Evolutionary conservation across 1,284 basidiomycete species (phyloP).

Genomic region (Ceratobasidium sp.): DNA sequence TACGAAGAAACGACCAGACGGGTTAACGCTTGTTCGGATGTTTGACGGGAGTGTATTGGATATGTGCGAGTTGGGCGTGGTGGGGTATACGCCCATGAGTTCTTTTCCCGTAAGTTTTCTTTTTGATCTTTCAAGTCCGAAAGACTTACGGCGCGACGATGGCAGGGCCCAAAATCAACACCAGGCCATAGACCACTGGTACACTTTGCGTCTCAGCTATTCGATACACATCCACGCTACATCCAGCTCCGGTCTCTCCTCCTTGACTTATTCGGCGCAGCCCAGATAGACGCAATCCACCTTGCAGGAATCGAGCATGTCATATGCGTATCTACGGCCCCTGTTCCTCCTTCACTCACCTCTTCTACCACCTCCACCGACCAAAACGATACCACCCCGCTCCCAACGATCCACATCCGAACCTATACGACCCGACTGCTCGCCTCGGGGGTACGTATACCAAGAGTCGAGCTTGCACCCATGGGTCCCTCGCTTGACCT

Average conservation of each 20-base stretch:
- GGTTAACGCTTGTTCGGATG: slow-evolving; percentile 88
- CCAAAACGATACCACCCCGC: slow-evolving; percentile 73
- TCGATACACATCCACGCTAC: slow-evolving; percentile 91
- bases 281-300: slow-evolving; percentile 87
- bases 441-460: slow-evolving; percentile 81
- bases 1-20: slow-evolving; percentile 95
- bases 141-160: slow-evolving; percentile 1
- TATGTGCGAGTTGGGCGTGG: slow-evolving; percentile 94
- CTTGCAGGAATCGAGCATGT: slow-evolving; percentile 92
- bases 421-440: slow-evolving; percentile 86
- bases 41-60: slow-evolving; percentile 92
- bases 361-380: slow-evolving; percentile 61
- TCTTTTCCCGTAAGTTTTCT: slow-evolving; percentile 79
- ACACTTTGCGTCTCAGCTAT: slow-evolving; percentile 95
- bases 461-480: slow-evolving; percentile 84
- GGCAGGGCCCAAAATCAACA: slow-evolving; percentile 86
- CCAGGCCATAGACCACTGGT: slow-evolving; percentile 94
- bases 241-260: slow-evolving; percentile 94
- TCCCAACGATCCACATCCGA: slow-evolving; percentile 91
- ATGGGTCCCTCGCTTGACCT: slow-evolving; percentile 96
- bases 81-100: slow-evolving; percentile 82
- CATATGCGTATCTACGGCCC: slow-evolving; percentile 86
- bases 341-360: slow-evolving; percentile 70
- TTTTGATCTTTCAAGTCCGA: slow-evolving; percentile 1
- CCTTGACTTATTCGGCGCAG: slow-evolving; percentile 89